phyloP scores from a whole-genome alignment of 176 grass and related monocot genomes.

The Musa troglodytarum region DNA sequence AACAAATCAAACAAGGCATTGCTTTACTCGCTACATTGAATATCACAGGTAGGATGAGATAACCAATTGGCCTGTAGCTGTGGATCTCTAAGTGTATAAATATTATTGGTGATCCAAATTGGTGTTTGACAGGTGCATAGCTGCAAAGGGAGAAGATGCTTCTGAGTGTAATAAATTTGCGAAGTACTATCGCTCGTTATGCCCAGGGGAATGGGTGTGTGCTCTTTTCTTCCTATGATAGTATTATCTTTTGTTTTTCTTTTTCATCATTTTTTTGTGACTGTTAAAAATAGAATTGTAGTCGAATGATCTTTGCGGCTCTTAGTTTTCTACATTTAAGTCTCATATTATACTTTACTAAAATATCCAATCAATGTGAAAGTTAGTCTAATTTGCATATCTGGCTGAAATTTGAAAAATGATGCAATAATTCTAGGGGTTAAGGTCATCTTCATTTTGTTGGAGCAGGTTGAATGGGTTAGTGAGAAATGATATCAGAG shows the following conservation, averaged over 20 bases:
- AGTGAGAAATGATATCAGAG: not conserved
- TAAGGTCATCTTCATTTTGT: not conserved
- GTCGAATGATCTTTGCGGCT: not conserved
- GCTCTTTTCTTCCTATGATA: slow-evolving; percentile 2
- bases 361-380: not conserved
- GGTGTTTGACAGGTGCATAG: slow-evolving; percentile 44
- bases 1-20: slow-evolving; percentile 85
- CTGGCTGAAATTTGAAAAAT: not conserved
- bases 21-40: slow-evolving; percentile 85
- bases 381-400: not conserved
- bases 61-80: not conserved
- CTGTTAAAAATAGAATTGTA: not conserved
- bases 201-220: slow-evolving; percentile 77
- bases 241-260: not conserved
- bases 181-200: slow-evolving; percentile 71
- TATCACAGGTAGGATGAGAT: slow-evolving; percentile 51
- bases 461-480: not conserved
- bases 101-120: slow-evolving; percentile 2
- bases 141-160: slow-evolving; percentile 72
- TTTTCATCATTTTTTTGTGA: not conserved
- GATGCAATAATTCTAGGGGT: not conserved
- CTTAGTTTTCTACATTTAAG: not conserved
- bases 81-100: not conserved
- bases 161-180: slow-evolving; percentile 73
- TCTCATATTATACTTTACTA: not conserved